Conservation (phyloP, 2,329 filamentous ascomycete species). For the Blastomyces emzantsi region DNA sequence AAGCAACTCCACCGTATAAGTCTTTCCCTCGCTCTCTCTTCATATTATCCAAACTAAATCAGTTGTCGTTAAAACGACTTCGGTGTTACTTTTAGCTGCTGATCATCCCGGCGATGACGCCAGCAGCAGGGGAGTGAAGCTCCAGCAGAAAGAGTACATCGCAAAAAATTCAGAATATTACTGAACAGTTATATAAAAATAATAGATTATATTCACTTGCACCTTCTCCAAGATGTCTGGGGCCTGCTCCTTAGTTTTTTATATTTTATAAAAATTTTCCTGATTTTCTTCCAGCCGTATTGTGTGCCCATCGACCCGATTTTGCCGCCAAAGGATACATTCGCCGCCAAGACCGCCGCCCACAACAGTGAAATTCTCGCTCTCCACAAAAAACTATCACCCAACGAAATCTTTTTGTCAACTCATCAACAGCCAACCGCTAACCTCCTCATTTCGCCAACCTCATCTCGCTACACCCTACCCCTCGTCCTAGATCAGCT, state of each 20-base stretch:
- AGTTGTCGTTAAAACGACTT: not conserved
- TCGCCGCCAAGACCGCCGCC: slow-evolving; percentile 13
- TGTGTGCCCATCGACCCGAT: not conserved
- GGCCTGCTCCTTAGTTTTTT: not conserved
- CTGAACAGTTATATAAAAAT: not conserved
- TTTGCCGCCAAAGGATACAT: slow-evolving; percentile 5
- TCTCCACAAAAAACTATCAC: slow-evolving; percentile 1
- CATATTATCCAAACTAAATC: not conserved
- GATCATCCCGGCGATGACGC: slow-evolving; percentile 5
- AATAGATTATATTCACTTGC: not conserved
- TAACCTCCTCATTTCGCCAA: not conserved
- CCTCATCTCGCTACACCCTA: not conserved
- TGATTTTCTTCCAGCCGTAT: not conserved
- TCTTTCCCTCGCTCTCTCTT: not conserved
- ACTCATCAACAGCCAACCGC: not conserved
- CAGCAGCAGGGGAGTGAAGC: not conserved
- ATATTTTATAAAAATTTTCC: not conserved
- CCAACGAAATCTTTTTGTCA: not conserved
- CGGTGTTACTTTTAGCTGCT: not conserved
- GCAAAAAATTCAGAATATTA: not conserved
- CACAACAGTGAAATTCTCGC: slow-evolving; percentile 14
- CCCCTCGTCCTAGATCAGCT: not conserved
- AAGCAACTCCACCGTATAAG: not conserved
- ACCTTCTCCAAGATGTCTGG: not conserved
- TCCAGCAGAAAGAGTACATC: not conserved